A percentile compares a stretch with the other conserved stretches of the same genome.
phyloP scores from a whole-genome alignment of 495 filamentous ascomycete species.

The Chaetomium tenue region DNA sequence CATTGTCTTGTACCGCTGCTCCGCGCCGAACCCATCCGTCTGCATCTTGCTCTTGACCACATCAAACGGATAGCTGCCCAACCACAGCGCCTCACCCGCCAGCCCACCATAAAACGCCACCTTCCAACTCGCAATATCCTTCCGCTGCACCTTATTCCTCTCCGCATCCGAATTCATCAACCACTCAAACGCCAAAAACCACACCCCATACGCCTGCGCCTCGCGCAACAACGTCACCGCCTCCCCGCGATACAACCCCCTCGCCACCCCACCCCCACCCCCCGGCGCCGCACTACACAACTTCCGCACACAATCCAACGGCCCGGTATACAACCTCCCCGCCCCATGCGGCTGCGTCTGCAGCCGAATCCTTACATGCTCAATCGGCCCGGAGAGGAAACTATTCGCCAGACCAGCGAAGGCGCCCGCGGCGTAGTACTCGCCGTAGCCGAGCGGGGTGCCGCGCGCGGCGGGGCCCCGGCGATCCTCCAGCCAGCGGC shows the following conservation, averaged over 20 bases:
- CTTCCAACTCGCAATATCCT: slow-evolving; percentile 77
- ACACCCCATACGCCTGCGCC: slow-evolving; percentile 89
- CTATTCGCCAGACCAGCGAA: slow-evolving; percentile 91
- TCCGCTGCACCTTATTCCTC: slow-evolving; percentile 68
- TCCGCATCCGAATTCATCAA: slow-evolving; percentile 86
- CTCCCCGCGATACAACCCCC: slow-evolving; percentile 82
- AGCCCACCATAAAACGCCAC: slow-evolving; percentile 90
- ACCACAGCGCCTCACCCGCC: slow-evolving; percentile 90
- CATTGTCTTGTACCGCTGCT: slow-evolving; percentile 75
- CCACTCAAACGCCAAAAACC: slow-evolving; percentile 94
- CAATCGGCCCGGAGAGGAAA: slow-evolving; percentile 85
- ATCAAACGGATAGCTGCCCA: slow-evolving; percentile 90
- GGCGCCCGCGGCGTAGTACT: slow-evolving; percentile 89
- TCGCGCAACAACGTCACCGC: slow-evolving; percentile 84
- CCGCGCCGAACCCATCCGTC: slow-evolving; percentile 75
- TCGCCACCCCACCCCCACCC: slow-evolving; percentile 56
- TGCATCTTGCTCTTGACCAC: slow-evolving; percentile 99
- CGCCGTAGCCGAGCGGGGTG: slow-evolving; percentile 62
- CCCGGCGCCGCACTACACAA: slow-evolving; percentile 55
- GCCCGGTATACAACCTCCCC: slow-evolving; percentile 72
- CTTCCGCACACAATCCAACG: slow-evolving; percentile 86
- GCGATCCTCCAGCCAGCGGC: slow-evolving; percentile 73
- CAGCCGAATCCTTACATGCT: slow-evolving; percentile 95
- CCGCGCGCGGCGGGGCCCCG: slow-evolving; percentile 53
- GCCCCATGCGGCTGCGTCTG: slow-evolving; percentile 94